Percentiles rank a stretch among this genome's conserved stretches.
Conservation (phyloP, 1,139 yeast genomes). For the Blastobotrys persicus region DNA sequence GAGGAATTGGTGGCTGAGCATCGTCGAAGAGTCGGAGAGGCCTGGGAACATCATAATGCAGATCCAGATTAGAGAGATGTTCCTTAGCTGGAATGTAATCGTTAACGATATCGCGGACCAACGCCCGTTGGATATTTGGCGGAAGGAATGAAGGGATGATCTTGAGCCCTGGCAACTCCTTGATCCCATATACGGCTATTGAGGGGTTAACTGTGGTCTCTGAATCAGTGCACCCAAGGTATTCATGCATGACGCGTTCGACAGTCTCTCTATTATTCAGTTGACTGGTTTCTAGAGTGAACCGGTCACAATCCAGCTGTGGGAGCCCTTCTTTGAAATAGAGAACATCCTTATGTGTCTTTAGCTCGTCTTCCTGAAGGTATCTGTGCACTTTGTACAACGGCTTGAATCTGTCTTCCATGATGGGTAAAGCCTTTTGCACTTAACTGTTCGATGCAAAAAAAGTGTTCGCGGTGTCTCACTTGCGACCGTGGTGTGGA, state of each 20-base stretch:
- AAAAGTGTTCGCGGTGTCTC: no score
- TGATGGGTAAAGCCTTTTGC: not conserved
- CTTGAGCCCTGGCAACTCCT: conserved; percentile 39
- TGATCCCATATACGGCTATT: conserved; percentile 18
- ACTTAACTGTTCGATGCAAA: not conserved
- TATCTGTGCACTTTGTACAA: conserved; percentile 36
- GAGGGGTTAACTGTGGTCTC: not conserved
- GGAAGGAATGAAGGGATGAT: conserved; percentile 32
- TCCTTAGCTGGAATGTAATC: conserved; percentile 36
- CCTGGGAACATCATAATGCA: conserved; percentile 32
- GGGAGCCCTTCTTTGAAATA: conserved; percentile 9
- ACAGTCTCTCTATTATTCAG: not conserved
- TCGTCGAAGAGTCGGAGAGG: conserved; percentile 25
- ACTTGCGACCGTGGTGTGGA: no score
- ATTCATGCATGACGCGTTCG: not conserved
- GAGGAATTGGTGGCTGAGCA: conserved; percentile 13
- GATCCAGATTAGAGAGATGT: conserved; percentile 40
- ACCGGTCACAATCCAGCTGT: not conserved
- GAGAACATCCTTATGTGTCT: conserved; percentile 14
- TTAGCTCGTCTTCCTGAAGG: conserved; percentile 20
- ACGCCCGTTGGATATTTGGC: conserved; percentile 30
- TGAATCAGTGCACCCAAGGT: not conserved
- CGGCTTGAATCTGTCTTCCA: conserved; percentile 35
- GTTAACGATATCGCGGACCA: conserved; percentile 33
- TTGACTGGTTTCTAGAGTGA: conserved; percentile 4